phyloP scores from a whole-genome alignment of 129 eudicot genomes.

The Sambucus nigra region DNA sequence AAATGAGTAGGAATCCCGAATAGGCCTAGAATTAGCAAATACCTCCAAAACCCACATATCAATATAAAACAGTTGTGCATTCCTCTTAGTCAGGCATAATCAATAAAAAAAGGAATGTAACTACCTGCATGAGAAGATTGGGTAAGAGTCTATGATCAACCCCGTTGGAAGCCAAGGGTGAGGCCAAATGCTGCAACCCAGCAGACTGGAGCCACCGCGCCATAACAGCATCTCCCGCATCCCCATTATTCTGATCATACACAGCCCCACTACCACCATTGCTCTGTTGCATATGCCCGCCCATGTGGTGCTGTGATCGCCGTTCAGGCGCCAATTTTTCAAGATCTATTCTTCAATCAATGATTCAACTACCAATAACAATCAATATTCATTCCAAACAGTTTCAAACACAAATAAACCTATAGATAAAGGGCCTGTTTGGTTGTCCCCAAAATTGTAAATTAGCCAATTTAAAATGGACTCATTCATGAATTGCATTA shows the following conservation, averaged over 20 bases:
- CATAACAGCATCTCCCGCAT: conserved; percentile 97
- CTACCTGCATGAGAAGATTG: conserved; percentile 96
- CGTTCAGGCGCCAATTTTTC: conserved; percentile 56
- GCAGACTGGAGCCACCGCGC: conserved; percentile 99
- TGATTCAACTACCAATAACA: conserved; percentile 7
- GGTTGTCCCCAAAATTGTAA: no score
- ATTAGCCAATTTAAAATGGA: no score
- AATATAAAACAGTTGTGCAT: no score
- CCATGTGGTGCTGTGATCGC: conserved; percentile 98
- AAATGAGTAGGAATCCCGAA: no score
- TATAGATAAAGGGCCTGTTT: no score
- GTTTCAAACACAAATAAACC: background rate
- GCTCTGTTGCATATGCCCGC: conserved; percentile 99
- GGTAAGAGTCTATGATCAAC: conserved; percentile 63
- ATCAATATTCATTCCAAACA: background rate
- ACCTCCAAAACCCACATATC: no score
- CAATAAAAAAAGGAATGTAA: no score
- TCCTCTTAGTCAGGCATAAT: no score
- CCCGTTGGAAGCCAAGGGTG: conserved; percentile 77
- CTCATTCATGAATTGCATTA: no score
- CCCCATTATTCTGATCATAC: conserved; percentile 68
- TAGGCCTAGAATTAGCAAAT: no score
- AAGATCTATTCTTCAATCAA: conserved; percentile 25
- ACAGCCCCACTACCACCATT: conserved; percentile 75
- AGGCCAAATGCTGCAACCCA: conserved; percentile 99